Evolutionary conservation across 2,329 filamentous ascomycete species (phyloP), one percentile per base, ranked within the genome.

Genomic region (Coniochaeta ligniaria): DNA sequence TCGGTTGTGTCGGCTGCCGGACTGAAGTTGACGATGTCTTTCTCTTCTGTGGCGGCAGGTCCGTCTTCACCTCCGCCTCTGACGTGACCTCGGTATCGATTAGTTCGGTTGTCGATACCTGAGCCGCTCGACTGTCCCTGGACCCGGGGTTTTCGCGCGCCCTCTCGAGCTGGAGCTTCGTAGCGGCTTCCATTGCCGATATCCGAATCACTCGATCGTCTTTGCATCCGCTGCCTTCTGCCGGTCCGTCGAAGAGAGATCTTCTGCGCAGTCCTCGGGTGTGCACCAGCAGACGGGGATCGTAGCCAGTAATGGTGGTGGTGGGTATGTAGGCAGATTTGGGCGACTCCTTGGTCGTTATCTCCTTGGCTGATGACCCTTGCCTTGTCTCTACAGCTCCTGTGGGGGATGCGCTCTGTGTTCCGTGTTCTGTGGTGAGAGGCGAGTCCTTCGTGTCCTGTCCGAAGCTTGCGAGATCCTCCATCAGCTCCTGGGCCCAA

Each of bases 221-320:
- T 52, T 52, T 31, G 31, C 57, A 60, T 22, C 47, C 26, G 12
- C 24, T 61, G 31, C 54, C 60, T 59, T 62, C 64, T 59, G 45
- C 28, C 17, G 50, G 61, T 57, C 59, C 65, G 62, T 61, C 66
- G 62, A 56, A 64, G 62, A 28, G 36, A 47, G 41, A 26, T 24
- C 33, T 31, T 43, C 61, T 58, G 59, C 38, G 63, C 61, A 17
- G 67, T 17, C 24, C 33, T 60, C 43, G 45, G 50, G 45, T 31
- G 33, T 38, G 43, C 47, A 60, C 58, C 59, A 45, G 63, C 60
- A 16, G 67, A 60, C 55, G 64, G 60, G 8, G 66, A 60, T 62
- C 67, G 69, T 73, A 64, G 79, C 83, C 83, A 85, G 75, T 85
- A 86, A 73, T 86, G 83, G 70, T 86, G 83, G 66, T 86, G 82